Base-by-base conservation (phyloP, 1,284 basidiomycete genomes). In the Apiotrichum domesticum region DNA sequence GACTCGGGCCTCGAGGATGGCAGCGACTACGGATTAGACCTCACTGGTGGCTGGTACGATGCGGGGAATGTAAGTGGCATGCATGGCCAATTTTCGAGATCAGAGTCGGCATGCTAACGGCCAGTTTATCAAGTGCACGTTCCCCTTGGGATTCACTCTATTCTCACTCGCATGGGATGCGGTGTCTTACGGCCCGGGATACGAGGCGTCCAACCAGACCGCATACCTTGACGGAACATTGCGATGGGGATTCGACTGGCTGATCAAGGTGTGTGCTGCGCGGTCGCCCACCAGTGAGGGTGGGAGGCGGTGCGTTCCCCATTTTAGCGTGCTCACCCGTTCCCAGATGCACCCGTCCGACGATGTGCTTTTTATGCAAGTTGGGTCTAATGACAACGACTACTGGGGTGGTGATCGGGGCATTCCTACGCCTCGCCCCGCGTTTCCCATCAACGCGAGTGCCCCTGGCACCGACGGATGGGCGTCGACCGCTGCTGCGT, bases 211-310 rank as follows among this genome's bases (percentile, higher is more conserved):
- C 46, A 87, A 87, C 54, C 92, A 95, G 74, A 91, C 90, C 1
- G 82, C 85, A 2, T 95, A 95, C 72, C 83, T 95, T 29, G 92
- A 95, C 67, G 83, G 84, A 58, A 90, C 87, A 79, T 75, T 93
- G 47, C 84, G 92, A 57, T 94, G 89, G 88, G 87, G 90, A 34
- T 82, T 91, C 47, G 88, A 92, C 75, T 96, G 90, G 90, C 78
- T 95, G 46, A 87, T 92, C 51, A 90, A 88, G 79, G 89, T 87
- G 58, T 63, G 78, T 63, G 15, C 39, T 35, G 35, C 3, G 11
- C 5, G 4, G 6, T 46, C 10, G 21, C 21, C 21, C 21, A 21
- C 21, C 21, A 21, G 4, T 14, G 10, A 15, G n/a, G 10, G n/a
- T 42, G 41, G n/a, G 2, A 52, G 6, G 37, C 13, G 21, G 21